Evolutionary conservation across 1,284 basidiomycete species (phyloP).

Genomic region (Trametes polyzona): DNA sequence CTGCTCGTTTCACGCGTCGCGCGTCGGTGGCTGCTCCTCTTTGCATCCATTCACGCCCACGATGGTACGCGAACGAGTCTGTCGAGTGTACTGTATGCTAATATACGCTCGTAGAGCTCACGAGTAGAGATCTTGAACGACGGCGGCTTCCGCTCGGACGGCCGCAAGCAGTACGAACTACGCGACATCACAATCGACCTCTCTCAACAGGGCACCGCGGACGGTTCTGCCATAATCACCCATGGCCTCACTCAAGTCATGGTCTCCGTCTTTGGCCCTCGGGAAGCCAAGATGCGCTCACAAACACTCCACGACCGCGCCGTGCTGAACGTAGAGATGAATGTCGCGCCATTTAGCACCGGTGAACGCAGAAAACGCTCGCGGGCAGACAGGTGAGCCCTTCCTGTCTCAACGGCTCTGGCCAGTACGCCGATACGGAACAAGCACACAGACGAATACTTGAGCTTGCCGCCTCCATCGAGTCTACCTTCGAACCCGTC

Average conservation of each 20-base stretch:
- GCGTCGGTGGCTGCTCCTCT: background rate
- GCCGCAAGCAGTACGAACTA: slow-evolving; percentile 88
- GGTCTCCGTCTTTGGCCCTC: slow-evolving; percentile 89
- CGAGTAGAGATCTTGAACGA: slow-evolving; percentile 90
- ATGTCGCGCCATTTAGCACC: slow-evolving; percentile 85
- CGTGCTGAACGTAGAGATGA: slow-evolving; percentile 85
- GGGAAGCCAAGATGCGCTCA: slow-evolving; percentile 81
- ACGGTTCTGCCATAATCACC: slow-evolving; percentile 83
- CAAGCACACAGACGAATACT: slow-evolving; percentile 71
- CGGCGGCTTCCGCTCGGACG: slow-evolving; percentile 89
- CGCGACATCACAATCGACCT: slow-evolving; percentile 84
- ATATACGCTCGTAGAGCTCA: slow-evolving; percentile 54
- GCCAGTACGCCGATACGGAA: slow-evolving; percentile 7
- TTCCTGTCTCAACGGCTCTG: background rate
- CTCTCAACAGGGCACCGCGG: slow-evolving; percentile 75
- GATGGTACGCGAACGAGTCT: too few relatives aligned
- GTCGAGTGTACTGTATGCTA: too few relatives aligned
- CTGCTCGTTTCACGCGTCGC: background rate
- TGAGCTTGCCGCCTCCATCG: slow-evolving; percentile 86
- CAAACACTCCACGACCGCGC: slow-evolving; percentile 83
- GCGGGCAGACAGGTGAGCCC: slow-evolving; percentile 84
- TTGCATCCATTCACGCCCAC: background rate
- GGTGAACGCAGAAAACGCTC: slow-evolving; percentile 77
- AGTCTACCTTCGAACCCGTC: slow-evolving; percentile 95
- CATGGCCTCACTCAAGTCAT: slow-evolving; percentile 92